Evolutionary conservation across 495 filamentous ascomycete genomes (phyloP), one percentile per base, ranked within the genome.

Genomic region (Hyphodiscus hymeniophilus): DNA sequence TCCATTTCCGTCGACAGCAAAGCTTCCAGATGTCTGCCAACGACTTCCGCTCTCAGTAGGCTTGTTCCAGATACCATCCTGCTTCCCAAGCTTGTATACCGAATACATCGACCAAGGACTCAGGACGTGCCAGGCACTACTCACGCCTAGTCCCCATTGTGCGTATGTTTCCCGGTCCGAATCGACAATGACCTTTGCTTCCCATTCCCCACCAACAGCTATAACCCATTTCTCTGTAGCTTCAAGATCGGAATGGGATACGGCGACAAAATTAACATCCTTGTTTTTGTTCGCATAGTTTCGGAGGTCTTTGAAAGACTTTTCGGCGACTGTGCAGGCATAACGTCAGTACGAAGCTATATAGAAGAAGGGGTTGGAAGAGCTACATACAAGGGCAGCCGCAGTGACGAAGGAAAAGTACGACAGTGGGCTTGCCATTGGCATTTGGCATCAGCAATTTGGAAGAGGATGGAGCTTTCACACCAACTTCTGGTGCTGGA

Each of bases 341-440:
- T n/a, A n/a, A n/a, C n/a, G n/a, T n/a, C n/a, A n/a, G n/a, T n/a
- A n/a, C n/a, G n/a, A n/a, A n/a, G n/a, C n/a, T n/a, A n/a, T n/a
- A 42, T 39, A 30, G 17, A 20, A 46, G 52, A 10, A 28, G 13
- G 38, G 51, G 39, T 42, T 30, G 58, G 15, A 17, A 56, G n/a
- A 13, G 33, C 24, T 12, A 42, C 69, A 42, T 63, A 76, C 76
- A 81, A 7, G 77, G 79, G 65, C 73, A 79, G 12, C 79, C 76
- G 55, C 75, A 81, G 57, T 81, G 77, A 21, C 79, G 63, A 3
- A 84, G 59, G 57, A 82, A 84, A 23, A 73, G 64, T 17, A 81
- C 60, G 15, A 82, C 48, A 3, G 66, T 68, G 1, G 75, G 72
- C 52, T 70, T 73, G 3, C 46, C 50, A 46, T 68, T 56, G 26